These are phyloP conservation scores for Debaryomyces coudertii DNA, from an alignment of 1,139 yeast species.

Conservation along the genomic window DNA sequence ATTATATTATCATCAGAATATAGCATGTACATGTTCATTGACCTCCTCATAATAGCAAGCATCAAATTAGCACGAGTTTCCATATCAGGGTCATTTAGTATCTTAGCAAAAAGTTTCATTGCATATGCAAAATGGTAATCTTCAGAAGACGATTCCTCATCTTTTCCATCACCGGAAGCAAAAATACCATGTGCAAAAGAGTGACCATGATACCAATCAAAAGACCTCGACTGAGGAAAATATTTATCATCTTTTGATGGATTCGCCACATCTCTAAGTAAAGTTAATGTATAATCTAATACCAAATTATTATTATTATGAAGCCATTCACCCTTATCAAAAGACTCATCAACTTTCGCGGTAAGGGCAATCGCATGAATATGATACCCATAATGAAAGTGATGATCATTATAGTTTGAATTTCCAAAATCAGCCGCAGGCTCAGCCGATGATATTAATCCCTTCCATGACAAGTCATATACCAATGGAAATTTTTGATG, in stretches of 20 bases:
- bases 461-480: conserved; percentile 73
- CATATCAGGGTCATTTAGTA: conserved; percentile 37
- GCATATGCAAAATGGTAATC: conserved; percentile 51
- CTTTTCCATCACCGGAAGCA: conserved; percentile 50
- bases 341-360: conserved; percentile 52
- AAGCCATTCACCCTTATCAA: conserved; percentile 30
- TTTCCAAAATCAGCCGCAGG: conserved; percentile 76
- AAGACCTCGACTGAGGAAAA: conserved; percentile 46
- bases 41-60: conserved; percentile 45
- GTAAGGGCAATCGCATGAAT: conserved; percentile 72
- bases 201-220: conserved; percentile 53
- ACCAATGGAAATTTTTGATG: conserved; percentile 62
- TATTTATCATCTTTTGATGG: conserved; percentile 36
- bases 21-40: conserved; percentile 50
- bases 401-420: conserved; percentile 78
- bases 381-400: conserved; percentile 80
- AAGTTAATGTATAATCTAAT: conserved; percentile 34
- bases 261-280: conserved; percentile 46
- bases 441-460: conserved; percentile 70
- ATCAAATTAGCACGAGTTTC: conserved; percentile 44
- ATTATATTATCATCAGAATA: conserved; percentile 41
- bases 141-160: conserved; percentile 51
- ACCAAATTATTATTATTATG: conserved; percentile 30
- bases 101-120: conserved; percentile 42
- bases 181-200: conserved; percentile 51